Base-by-base conservation (phyloP, 2,329 filamentous ascomycete genomes). In the Blastomyces percursus region DNA sequence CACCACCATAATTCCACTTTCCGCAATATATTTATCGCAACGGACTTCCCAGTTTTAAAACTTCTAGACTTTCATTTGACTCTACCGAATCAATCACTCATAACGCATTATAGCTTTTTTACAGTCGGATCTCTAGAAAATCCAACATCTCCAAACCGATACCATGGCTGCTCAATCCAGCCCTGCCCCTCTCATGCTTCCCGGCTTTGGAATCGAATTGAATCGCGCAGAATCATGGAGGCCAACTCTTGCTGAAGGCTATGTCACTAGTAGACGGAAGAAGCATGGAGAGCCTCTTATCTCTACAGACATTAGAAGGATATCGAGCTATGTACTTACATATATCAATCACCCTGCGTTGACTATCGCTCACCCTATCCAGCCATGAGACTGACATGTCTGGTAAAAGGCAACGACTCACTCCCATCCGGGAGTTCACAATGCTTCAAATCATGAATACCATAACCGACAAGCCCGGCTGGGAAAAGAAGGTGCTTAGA, bases 401-500 rank as follows among this genome's bases (percentile, higher is more conserved):
- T 24, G 44, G 14, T 12, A 50, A 46, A 44, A 1, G 70, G 72
- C 1, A 59, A 65, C 32, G 77, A 9, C 11, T 59, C 12, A 62
- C 50, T 14, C 60, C 73, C 1, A 67, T 71, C 61, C 70, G 73
- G 16, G 77, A 79, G 65, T 61, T 75, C 11, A 62, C 70, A 9
- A 79, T 79, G 75, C 71, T 80, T 66, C 67, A 66, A 24, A 63
- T 77, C 24, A 77, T 80, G 72, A 72, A 78, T 44, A 61, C 65
- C 2, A 72, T 80, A 30, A 78, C 76, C 0, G 77, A 80, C 50
- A 79, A 79, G 61, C 68, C 68, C 0, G 67, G 74, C 1, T 80
- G 78, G 78, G 65, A 77, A 0, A 63, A 64, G 24, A 79, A 80
- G 63, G 71, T 79, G 48, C 30, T 19, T 24, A 44, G 16, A 19